Base-by-base conservation (phyloP, 2,329 filamentous ascomycete species). In the Claviceps maximensis region DNA sequence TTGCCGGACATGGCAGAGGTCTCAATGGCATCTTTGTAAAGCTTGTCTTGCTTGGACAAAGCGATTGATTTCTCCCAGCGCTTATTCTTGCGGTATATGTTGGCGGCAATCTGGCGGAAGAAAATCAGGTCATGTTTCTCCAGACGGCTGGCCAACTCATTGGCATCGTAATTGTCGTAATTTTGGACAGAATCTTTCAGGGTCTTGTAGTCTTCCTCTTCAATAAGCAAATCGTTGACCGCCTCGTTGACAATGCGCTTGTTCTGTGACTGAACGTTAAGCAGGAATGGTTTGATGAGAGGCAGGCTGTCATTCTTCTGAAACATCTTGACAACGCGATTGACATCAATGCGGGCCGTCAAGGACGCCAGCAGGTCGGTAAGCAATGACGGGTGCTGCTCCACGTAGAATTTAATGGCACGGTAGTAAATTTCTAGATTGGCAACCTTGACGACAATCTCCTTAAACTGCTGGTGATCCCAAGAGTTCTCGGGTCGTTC, bases 391-490 rank as follows among this genome's bases (percentile, higher is more conserved):
- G 93, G 93, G 68, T 98, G 93, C 71, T 98, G 89, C 72, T 97
- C 89, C 42, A 98, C 82, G 70, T 97, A 97, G 73, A 96, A 96
- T 74, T 91, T 95, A 65, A 97, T 79, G 29, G 88, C 89, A 52
- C 91, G 87, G 78, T 98, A 98, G 76, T 97, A 98, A 63, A 98
- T 98, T 72, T 98, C 94, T 64, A 98, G 74, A 73, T 98, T 98
- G 64, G 90, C 88, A 59, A 96, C 91, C 80, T 98, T 98, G 72
- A 95, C 83, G 54, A 95, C 79, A 50, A 95, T 97, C 67, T 98
- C 94, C 78, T 98, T 98, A 83, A 98, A 98, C 49, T 94, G 93
- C 68, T 96, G 89, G 73, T 98, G 93, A 69, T 98, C 94, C 93
- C 93, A 98, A 1, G 93, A 90, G 75, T 97, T 94, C 59, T 94